Percentiles rank a stretch among this genome's conserved stretches.
Conservation (phyloP, 495 filamentous ascomycete genomes). For the Penicillium turbatum region DNA sequence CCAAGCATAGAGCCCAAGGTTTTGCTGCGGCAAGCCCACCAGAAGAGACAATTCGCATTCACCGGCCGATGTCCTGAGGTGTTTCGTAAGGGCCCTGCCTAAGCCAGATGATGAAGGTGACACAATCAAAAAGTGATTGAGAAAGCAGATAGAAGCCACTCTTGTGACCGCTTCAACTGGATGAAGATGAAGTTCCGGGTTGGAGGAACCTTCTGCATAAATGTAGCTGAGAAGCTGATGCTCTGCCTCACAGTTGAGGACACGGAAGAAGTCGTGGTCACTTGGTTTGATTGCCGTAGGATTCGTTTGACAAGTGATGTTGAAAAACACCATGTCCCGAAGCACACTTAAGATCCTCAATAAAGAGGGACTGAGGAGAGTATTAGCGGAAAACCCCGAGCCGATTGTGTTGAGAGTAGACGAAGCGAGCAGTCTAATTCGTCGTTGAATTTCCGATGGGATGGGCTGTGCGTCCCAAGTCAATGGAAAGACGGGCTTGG, state of each 20-base stretch:
- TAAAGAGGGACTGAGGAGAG: slow-evolving; percentile 22
- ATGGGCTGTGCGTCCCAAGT: slow-evolving; percentile 28
- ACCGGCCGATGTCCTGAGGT: slow-evolving; percentile 19
- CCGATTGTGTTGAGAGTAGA: slow-evolving; percentile 25
- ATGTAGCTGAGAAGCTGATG: slow-evolving; percentile 37
- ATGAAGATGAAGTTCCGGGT: slow-evolving; percentile 11
- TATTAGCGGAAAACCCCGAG: slow-evolving; percentile 25
- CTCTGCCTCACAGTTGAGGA: slow-evolving; percentile 30
- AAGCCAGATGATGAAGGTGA: slow-evolving; percentile 31
- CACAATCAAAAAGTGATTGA: slow-evolving; percentile 34
- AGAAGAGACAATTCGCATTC: slow-evolving; percentile 20
- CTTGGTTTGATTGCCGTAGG: slow-evolving; percentile 8
- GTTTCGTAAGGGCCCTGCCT: slow-evolving; percentile 36
- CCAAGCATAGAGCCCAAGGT: slow-evolving; percentile 27
- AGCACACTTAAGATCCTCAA: slow-evolving; percentile 22
- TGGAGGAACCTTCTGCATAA: slow-evolving; percentile 12
- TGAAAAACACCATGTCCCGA: slow-evolving; percentile 28
- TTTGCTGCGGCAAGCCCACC: slow-evolving; percentile 18
- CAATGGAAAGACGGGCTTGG: slow-evolving; percentile 36
- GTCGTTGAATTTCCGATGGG: slow-evolving; percentile 23
- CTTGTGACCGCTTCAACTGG: slow-evolving; percentile 31
- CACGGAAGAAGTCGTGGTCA: slow-evolving; percentile 31
- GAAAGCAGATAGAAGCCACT: slow-evolving; percentile 29
- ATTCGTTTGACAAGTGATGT: slow-evolving; percentile 13
- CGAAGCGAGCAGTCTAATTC: slow-evolving; percentile 23